Base-by-base conservation (phyloP, 305 asterid species). In the Fraxinus albicans region DNA sequence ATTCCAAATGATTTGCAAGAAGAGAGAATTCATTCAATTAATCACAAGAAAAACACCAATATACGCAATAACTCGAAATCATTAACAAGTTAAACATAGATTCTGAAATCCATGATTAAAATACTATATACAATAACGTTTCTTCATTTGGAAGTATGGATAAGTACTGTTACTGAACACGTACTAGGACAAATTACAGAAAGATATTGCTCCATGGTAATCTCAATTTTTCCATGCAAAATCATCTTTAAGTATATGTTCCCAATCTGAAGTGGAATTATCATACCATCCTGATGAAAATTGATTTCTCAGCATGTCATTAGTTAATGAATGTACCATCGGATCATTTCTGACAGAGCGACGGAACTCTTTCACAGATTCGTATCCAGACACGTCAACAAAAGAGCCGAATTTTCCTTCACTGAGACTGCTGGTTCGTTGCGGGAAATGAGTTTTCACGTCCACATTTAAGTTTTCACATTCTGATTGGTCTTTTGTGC, bases 191-290 rank as follows among this genome's bases (percentile, higher is more conserved):
- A 70, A 69, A 69, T 69, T 69, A 69, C 21, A 31, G 25, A 63
- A 1, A 63, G 67, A 19, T 10, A n/a, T n/a, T 65, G 73, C 73
- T 23, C 8, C 73, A 9, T 23, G 6, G 25, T 44, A 19, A 53
- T 8, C 36, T 76, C 75, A 77, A 73, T 88, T 88, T 81, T 84
- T 90, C 94, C 93, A 92, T 10, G 91, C 82, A 58, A 85, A 80
- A 12, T 93, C 98, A 81, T 96, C 99, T 86, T 89, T 93, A 79
- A 84, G 75, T 0, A 96, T 94, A 86, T 96, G 98, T 82, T 96
- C 99, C 99, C 99, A 96, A 60, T 96, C 99, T 1, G 97, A 94
- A 19, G 97, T 87, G 78, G 90, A 86, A 74, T 90, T 86, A 67
- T 86, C 95, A 76, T 40, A 89, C 85, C 87, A 88, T 60, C 90